Evolutionary conservation across 2,329 filamentous ascomycete genomes (phyloP).

Genomic region (Alternaria sp.): DNA sequence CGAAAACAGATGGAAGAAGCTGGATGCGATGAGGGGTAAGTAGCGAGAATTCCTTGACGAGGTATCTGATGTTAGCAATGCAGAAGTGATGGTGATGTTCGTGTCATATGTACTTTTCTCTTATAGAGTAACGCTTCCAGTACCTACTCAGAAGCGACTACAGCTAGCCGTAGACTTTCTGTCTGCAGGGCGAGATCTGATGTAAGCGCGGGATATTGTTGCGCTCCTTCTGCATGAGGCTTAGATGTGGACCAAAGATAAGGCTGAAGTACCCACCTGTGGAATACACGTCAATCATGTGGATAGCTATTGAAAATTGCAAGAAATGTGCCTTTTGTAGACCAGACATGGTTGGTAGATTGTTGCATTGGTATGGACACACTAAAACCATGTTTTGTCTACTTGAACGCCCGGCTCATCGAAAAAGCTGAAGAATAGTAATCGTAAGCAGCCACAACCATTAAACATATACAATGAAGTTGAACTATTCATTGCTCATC

Average conservation of each 20-base stretch:
- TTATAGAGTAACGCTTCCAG: background rate
- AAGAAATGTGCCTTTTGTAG: background rate
- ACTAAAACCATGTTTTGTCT: background rate
- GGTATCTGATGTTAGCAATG: background rate
- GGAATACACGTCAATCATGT: background rate
- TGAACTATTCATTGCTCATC: background rate
- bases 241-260: background rate
- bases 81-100: background rate
- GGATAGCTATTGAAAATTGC: background rate
- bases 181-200: background rate
- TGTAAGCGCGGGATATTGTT: background rate
- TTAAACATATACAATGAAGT: conserved; percentile 5
- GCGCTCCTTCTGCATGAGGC: background rate
- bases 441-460: background rate
- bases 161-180: background rate
- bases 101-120: background rate
- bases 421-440: conserved; percentile 2
- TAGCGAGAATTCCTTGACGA: background rate
- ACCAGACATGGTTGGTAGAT: background rate
- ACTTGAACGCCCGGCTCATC: conserved; percentile 1
- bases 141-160: background rate
- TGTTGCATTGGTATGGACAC: conserved; percentile 2
- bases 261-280: background rate
- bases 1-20: background rate
- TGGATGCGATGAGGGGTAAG: background rate